These are phyloP conservation scores for Cicer pinnatifidum DNA, from an alignment of 306 rosid genomes.

Conservation along the genomic window DNA sequence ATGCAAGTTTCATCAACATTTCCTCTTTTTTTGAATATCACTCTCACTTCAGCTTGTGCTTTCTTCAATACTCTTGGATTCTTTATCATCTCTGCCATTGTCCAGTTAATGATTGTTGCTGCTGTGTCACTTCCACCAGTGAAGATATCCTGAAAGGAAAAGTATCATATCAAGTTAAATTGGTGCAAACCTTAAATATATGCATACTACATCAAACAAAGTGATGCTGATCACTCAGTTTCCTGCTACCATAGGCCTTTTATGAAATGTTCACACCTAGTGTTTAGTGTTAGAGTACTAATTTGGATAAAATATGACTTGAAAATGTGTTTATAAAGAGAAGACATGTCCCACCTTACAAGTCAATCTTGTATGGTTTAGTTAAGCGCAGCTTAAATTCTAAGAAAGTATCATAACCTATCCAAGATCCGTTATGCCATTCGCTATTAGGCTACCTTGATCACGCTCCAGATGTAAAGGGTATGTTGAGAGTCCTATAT, in stretches of 20 bases:
- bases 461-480: no score
- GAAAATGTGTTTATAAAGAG: no score
- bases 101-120: slow-evolving; percentile 24
- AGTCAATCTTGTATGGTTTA: no score
- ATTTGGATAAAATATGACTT: no score
- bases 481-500: no score
- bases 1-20: slow-evolving; percentile 23
- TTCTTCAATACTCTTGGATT: slow-evolving; percentile 41
- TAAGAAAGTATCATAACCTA: no score
- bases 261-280: no score
- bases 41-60: slow-evolving; percentile 43
- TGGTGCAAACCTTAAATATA: not conserved
- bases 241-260: not conserved
- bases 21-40: slow-evolving; percentile 1
- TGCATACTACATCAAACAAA: not conserved
- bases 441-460: no score
- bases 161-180: not conserved
- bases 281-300: no score
- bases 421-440: no score
- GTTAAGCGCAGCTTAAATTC: no score
- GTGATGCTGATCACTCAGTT: not conserved
- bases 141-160: slow-evolving; percentile 8
- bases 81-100: slow-evolving; percentile 38
- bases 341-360: no score
- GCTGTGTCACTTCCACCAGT: slow-evolving; percentile 29